These are phyloP conservation scores for Grigorovia jiainica DNA, from an alignment of 805 yeast species.

Conservation along the genomic window DNA sequence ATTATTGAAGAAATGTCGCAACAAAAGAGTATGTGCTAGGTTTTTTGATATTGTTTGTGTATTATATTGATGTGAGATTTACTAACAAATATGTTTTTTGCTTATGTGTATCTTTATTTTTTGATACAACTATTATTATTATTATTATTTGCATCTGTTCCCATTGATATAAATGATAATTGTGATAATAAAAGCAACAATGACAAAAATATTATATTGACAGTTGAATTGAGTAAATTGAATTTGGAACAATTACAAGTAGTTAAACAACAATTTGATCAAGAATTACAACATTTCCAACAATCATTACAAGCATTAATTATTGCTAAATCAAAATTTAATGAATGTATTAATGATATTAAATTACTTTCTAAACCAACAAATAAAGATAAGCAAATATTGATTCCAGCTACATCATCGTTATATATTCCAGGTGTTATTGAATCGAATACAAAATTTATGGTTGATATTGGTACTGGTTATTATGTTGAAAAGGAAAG, in stretches of 20 bases:
- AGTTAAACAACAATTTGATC: conserved; percentile 72
- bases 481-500: conserved; percentile 78
- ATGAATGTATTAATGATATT: conserved; percentile 69
- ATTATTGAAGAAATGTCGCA: conserved; percentile 14
- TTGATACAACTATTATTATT: conserved; percentile 4
- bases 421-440: conserved; percentile 82
- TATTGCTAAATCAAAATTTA: conserved; percentile 72
- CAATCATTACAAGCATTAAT: conserved; percentile 76
- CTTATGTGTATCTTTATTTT: neutral
- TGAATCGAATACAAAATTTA: conserved; percentile 52
- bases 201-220: neutral
- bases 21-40: conserved; percentile 23
- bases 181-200: too few relatives aligned
- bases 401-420: conserved; percentile 85
- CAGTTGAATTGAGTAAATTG: conserved; percentile 59
- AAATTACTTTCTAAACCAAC: conserved; percentile 38
- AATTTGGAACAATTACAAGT: conserved; percentile 78
- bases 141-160: neutral
- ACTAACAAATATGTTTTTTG: too few relatives aligned
- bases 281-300: conserved; percentile 77
- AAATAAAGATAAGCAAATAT: conserved; percentile 41
- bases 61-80: too few relatives aligned
- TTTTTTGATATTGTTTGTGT: too few relatives aligned
- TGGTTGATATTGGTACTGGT: conserved; percentile 95
- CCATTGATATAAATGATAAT: too few relatives aligned